Evolutionary conservation across 768 basidiomycete genomes (phyloP), one percentile per base, ranked within the genome.

Genomic region (Dacryopinax spathularia): DNA sequence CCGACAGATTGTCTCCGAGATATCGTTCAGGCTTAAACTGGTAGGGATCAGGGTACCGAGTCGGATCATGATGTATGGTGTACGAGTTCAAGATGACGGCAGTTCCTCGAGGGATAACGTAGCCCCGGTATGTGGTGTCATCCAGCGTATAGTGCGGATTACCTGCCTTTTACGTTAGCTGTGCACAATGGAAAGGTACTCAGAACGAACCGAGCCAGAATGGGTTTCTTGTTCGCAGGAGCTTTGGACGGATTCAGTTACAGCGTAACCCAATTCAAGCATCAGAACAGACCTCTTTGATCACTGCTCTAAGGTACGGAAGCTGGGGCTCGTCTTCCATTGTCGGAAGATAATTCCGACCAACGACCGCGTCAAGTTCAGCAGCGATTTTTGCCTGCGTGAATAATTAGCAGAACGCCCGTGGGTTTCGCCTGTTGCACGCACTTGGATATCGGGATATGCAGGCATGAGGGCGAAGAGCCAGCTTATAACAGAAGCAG

Each of bases 1-100:
- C 75, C 18, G 72, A 69, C 9, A 72, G 72, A 0, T 65, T 64
- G 64, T 81, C 78, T 22, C 72, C 69, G 34, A 80, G 64, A 68
- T 77, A 81, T 1, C 80, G 74, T 12, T 81, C 77, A n/a, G 80
- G 79, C 72, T 79, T 72, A 68, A 73, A 73, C 0, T 66, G 41
- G 61, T 72, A 72, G 48, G 80, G 73, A 63, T 80, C 75, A 0
- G 76, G 73, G 65, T 80, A 72, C 15, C 77, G 73, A 56, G 71
- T 66, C 27, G 73, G 69, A 48, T 76, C 70, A 56, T 73, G 72
- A 60, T 35, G 75, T 33, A 63, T 44, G 31, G 62, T 25, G 36
- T 29, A 63, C 6, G 41, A 33, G 44, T 63, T 63, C 31, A 63
- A 48, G 27, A 63, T 31, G 18, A 63, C 33, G 31, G 60, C 62